Conservation (phyloP, 2,329 filamentous ascomycete species). For the Pseudocercospora pini-densiflorae region DNA sequence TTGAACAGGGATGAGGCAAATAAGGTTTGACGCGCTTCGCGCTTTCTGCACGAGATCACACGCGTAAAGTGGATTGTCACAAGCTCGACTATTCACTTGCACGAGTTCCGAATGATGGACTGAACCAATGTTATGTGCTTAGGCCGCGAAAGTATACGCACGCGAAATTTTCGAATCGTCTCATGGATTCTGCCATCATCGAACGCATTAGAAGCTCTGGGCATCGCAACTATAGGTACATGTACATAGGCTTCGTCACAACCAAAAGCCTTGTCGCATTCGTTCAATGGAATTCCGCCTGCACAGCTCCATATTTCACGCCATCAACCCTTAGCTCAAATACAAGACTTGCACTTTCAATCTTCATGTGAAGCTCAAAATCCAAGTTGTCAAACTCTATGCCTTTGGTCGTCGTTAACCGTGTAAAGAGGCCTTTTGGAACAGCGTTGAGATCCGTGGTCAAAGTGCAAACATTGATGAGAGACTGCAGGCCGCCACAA, state of each 20-base stretch:
- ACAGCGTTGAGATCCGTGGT: conserved; percentile 81
- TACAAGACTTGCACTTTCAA: conserved; percentile 74
- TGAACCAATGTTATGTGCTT: background rate
- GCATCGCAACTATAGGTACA: background rate
- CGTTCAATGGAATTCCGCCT: conserved; percentile 73
- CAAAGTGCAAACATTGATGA: conserved; percentile 74
- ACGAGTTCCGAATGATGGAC: background rate
- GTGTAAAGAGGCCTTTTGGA: conserved; percentile 72
- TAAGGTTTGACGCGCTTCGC: conserved; percentile 7
- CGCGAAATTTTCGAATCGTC: background rate
- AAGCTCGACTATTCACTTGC: background rate
- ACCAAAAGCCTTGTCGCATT: background rate
- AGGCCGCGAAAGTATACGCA: background rate
- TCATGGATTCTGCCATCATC: background rate
- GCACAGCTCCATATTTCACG: conserved; percentile 74
- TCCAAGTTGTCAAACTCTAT: conserved; percentile 83
- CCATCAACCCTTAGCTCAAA: conserved; percentile 82
- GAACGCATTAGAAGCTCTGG: background rate
- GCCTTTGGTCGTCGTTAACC: conserved; percentile 76
- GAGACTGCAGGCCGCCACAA: conserved; percentile 45
- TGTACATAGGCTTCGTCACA: background rate
- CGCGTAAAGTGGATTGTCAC: conserved; percentile 13
- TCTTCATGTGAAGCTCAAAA: conserved; percentile 82
- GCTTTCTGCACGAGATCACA: background rate
- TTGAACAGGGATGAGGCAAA: background rate